Evolutionary conservation across 768 basidiomycete genomes (phyloP), one percentile per base, ranked within the genome.

Genomic region (Lyophyllum decastes): DNA sequence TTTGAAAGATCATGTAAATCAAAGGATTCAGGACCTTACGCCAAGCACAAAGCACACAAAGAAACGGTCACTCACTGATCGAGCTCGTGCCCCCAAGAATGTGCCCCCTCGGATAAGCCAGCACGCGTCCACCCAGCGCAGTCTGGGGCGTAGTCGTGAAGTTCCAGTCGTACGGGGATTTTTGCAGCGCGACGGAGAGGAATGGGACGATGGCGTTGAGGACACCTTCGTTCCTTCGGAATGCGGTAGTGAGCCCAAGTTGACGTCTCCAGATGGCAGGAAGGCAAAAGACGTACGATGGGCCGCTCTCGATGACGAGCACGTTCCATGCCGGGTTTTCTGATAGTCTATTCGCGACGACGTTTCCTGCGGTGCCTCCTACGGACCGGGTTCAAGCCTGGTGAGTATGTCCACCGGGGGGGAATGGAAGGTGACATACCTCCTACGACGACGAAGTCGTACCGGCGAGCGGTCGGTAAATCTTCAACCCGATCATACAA

Each of bases 1-100:
- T n/a, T n/a, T n/a, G n/a, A n/a, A n/a, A n/a, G n/a, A n/a, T n/a
- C n/a, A n/a, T n/a, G n/a, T n/a, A n/a, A n/a, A n/a, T 12, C 2
- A 33, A 11, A 33, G 30, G 6, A 33, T 5, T 33, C 30, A 33
- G 30, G n/a, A n/a, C n/a, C n/a, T n/a, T n/a, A n/a, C 30, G 6
- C 30, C 30, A 33, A 33, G 5, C 30, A 11, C 30, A 33, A n/a
- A n/a, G 6, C 30, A 33, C 30, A 14, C 6, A 35, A 35, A 3
- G 47, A 22, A 12, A 40, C 7, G 26, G 48, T 16, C 3, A 4
- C 60, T 40, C 38, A 67, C 68, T 71, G 45, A 64, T 60, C 8
- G 69, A 71, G 43, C 71, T 75, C 21, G 65, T 67, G 5, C 73
- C 73, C 17, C 72, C 72, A 2, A 73, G 63, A 19, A 72, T 54